Evolutionary conservation across 805 yeast species (phyloP), one percentile per base, ranked within the genome.

Genomic region (Cyberlindnera lachancei): DNA sequence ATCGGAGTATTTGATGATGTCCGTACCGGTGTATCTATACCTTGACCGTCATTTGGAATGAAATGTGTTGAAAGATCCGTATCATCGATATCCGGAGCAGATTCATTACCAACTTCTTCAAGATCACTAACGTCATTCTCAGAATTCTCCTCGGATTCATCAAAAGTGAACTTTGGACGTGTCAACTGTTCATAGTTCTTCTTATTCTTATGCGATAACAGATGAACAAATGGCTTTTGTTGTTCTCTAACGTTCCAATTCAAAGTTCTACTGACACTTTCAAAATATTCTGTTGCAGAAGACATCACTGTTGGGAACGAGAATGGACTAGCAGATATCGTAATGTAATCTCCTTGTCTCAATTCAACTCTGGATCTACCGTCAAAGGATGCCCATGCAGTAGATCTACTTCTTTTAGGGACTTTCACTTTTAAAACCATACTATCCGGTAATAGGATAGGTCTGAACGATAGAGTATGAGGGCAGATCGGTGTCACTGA

Each of bases 321-420:
- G 59, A 73, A 90, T 18, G 87, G 84, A 28, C 92, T 78, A 0
- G 96, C 96, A 24, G 75, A 74, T 12, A 92, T 72, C 0, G 87
- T 74, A 21, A 92, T 83, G 47, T 84, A 87, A 53, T 86, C 92
- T 7, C 97, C 96, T 35, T 74, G 75, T 21, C 63, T 58, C 29
- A 92, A 59, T 53, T 92, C 95, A 4, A 86, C 79, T 25, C 97
- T 64, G 15, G 78, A 76, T 45, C 92, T 78, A 10, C 98, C 98
- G 58, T 92, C 98, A 53, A 92, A 92, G 2, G 96, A 79, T 2
- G 94, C 94, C 94, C 95, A 92, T 0, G 97, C 96, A 0, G 95
- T 84, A 5, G 92, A 75, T 32, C 98, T 63, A 26, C 95, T 79
- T 35, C 68, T 71, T 33, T 75, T 61, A 0, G 97, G 95, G 4